Percentiles rank a stretch among this genome's conserved stretches.
phyloP scores from a whole-genome alignment of 2,329 filamentous ascomycete genomes.

The Aspergillus tanneri region DNA sequence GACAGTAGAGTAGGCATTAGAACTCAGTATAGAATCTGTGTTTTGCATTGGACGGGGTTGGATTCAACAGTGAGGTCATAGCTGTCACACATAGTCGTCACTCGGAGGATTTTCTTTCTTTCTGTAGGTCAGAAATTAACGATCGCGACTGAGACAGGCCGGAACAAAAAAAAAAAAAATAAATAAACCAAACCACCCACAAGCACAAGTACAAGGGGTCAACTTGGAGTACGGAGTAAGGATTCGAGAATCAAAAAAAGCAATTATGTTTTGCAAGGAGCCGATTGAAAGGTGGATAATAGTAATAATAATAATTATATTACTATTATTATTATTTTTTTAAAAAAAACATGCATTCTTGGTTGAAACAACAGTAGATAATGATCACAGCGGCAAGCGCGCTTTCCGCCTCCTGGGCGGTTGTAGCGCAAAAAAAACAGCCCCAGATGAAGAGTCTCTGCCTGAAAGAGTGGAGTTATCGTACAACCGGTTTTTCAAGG shows the following conservation, averaged over 20 bases:
- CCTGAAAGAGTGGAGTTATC: conserved; percentile 13
- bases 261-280: neutral
- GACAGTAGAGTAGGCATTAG: no score
- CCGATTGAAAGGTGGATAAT: no score
- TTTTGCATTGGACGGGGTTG: no score
- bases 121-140: conserved; percentile 2
- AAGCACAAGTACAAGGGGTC: conserved; percentile 2
- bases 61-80: neutral
- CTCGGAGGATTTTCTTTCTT: conserved; percentile 1
- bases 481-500: conserved; percentile 11
- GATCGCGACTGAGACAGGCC: conserved; percentile 2
- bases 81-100: neutral
- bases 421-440: conserved; percentile 38
- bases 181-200: conserved; percentile 4
- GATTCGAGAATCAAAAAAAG: conserved; percentile 12
- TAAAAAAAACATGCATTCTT: conserved; percentile 6
- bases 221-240: neutral
- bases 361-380: conserved; percentile 2
- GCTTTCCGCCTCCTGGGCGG: conserved; percentile 38
- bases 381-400: conserved; percentile 37
- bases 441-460: conserved; percentile 28
- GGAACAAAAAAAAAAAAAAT: neutral
- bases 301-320: no score
- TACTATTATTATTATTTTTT: no score
- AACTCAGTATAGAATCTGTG: no score